These are phyloP conservation scores for Penicillium sp. DNA, from an alignment of 2,329 filamentous ascomycete genomes.

Conservation along the genomic window DNA sequence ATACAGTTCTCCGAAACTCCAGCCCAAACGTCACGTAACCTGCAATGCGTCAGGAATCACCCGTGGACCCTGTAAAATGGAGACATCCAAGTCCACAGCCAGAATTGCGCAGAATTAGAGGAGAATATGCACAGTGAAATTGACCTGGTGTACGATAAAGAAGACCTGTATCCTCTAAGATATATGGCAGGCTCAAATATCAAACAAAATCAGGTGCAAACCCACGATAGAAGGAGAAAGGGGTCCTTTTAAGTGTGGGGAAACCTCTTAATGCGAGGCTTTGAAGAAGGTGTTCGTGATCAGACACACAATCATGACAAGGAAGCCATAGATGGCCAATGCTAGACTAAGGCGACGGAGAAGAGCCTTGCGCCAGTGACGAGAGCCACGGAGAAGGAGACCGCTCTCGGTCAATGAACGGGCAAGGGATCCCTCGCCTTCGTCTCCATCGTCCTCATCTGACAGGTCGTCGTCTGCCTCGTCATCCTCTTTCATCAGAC, in stretches of 20 bases:
- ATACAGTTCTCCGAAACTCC: conserved; percentile 6
- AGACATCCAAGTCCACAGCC: neutral
- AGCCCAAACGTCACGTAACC: neutral
- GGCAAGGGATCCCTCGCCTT: conserved; percentile 40
- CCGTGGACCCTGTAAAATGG: neutral
- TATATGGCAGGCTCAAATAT: neutral
- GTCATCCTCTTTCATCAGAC: conserved; percentile 87
- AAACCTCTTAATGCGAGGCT: conserved; percentile 56
- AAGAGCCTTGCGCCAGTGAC: conserved; percentile 63
- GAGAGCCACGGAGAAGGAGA: conserved; percentile 63
- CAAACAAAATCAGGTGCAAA: neutral
- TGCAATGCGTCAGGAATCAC: neutral
- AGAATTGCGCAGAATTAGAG: neutral
- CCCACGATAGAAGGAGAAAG: neutral
- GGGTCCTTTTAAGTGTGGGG: neutral
- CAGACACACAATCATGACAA: conserved; percentile 89
- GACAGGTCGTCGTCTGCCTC: conserved; percentile 62
- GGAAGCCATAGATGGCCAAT: conserved; percentile 77
- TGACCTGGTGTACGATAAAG: neutral
- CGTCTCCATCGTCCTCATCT: conserved; percentile 33
- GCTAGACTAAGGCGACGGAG: conserved; percentile 73
- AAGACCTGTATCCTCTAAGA: neutral
- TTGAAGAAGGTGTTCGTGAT: conserved; percentile 82
- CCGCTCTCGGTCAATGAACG: conserved; percentile 56
- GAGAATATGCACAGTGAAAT: neutral